phyloP scores from a whole-genome alignment of 1,139 yeast genomes.

The Yamadazyma spencermartinsiae region DNA sequence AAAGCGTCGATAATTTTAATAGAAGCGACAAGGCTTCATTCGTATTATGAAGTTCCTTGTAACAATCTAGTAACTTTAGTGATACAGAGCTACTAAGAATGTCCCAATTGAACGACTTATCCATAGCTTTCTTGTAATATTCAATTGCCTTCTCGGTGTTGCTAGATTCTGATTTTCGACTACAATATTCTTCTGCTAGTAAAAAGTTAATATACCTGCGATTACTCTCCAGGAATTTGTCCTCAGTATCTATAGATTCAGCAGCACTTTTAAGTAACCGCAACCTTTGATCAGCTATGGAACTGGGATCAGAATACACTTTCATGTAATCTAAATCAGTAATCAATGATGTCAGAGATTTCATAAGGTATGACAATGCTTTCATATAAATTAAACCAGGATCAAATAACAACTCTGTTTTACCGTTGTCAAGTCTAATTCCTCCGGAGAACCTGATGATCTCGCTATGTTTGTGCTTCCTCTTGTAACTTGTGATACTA shows the following conservation, averaged over 20 bases:
- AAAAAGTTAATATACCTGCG: conserved; percentile 41
- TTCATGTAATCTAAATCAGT: conserved; percentile 14
- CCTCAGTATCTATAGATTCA: conserved; percentile 1
- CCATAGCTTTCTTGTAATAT: conserved; percentile 25
- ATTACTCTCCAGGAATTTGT: conserved; percentile 11
- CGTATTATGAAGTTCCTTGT: conserved; percentile 4
- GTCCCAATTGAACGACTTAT: conserved; percentile 7
- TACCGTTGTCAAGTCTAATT: conserved; percentile 29
- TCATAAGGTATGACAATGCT: conserved; percentile 17
- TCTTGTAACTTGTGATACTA: conserved; percentile 9
- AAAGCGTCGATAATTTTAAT: background rate
- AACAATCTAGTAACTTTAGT: conserved; percentile 8
- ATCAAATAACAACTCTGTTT: conserved; percentile 27
- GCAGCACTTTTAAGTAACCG: conserved; percentile 9
- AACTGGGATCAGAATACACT: background rate
- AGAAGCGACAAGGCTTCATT: conserved; percentile 4
- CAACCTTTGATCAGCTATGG: conserved; percentile 7
- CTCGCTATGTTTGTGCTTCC: conserved; percentile 12
- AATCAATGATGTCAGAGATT: background rate
- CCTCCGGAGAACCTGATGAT: conserved; percentile 34
- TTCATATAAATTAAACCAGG: conserved; percentile 32
- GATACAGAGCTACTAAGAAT: conserved; percentile 5
- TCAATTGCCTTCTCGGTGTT: conserved; percentile 35
- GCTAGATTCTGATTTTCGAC: conserved; percentile 4
- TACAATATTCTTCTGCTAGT: conserved; percentile 48